phyloP scores from a whole-genome alignment of 2,329 filamentous ascomycete species.

The Decorospora gaudefroyi region DNA sequence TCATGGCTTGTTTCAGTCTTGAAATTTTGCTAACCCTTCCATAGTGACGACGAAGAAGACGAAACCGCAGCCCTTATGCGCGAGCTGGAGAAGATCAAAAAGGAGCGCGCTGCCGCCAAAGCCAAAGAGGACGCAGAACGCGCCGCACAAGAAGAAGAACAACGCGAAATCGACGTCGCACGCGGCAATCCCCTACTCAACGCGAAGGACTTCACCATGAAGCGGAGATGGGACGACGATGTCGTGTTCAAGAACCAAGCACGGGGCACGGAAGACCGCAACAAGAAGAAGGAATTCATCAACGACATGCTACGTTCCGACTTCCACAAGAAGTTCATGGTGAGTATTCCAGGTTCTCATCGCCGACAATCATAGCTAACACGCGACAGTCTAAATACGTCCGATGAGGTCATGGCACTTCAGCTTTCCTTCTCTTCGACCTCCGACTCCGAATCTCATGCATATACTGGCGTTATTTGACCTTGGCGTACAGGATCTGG shows the following conservation, averaged over 20 bases:
- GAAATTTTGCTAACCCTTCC: constrained; percentile 17
- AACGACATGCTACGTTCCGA: constrained; percentile 94
- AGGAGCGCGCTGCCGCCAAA: constrained; percentile 78
- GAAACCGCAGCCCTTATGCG: constrained; percentile 87
- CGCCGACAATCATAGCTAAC: constrained; percentile 20
- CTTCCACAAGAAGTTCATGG: constrained; percentile 98
- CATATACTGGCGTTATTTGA: constrained; percentile 27
- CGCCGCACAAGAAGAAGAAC: constrained; percentile 78
- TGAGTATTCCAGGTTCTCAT: constrained; percentile 38
- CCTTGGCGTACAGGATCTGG: constrained; percentile 22
- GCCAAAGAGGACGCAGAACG: constrained; percentile 82
- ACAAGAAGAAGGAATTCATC: constrained; percentile 93
- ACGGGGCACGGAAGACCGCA: constrained; percentile 87
- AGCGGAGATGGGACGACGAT: constrained; percentile 95
- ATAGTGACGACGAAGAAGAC: constrained; percentile 65
- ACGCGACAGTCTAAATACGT: constrained; percentile 43
- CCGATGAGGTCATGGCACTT: constrained; percentile 35
- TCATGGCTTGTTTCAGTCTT: background rate
- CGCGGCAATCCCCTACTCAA: constrained; percentile 92
- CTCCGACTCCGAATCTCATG: constrained; percentile 2
- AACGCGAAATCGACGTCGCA: constrained; percentile 85
- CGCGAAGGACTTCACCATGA: constrained; percentile 83
- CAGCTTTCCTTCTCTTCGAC: background rate
- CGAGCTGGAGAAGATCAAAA: constrained; percentile 92
- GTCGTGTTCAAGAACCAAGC: constrained; percentile 99